Percentiles rank a stretch among this genome's conserved stretches.
These are phyloP conservation scores for Tulasnella sp. DNA, from an alignment of 768 basidiomycete genomes.

Conservation along the genomic window DNA sequence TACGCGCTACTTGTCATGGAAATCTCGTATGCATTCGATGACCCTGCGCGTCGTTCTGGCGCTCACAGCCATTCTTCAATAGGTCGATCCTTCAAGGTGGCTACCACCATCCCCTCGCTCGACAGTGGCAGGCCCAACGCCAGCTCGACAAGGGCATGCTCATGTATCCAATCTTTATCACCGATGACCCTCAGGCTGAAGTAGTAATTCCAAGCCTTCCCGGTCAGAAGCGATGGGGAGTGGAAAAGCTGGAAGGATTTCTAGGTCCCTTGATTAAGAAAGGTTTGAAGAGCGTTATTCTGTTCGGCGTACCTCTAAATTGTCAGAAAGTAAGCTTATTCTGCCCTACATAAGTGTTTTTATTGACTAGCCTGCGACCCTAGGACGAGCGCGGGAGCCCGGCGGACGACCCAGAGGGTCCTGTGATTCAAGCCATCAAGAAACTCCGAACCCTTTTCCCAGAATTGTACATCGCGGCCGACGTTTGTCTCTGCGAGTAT, in stretches of 20 bases:
- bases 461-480: slow-evolving; percentile 79
- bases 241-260: slow-evolving; percentile 88
- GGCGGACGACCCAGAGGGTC: slow-evolving; percentile 85
- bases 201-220: slow-evolving; percentile 74
- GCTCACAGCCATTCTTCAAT: not conserved
- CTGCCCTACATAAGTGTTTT: not conserved
- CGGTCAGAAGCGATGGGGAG: slow-evolving; percentile 88
- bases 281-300: slow-evolving; percentile 84
- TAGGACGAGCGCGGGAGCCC: slow-evolving; percentile 80
- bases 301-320: slow-evolving; percentile 88
- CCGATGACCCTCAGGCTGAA: slow-evolving; percentile 85
- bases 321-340: slow-evolving; percentile 58
- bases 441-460: slow-evolving; percentile 76
- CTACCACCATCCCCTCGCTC: slow-evolving; percentile 85
- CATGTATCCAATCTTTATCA: slow-evolving; percentile 99
- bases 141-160: slow-evolving; percentile 86
- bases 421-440: slow-evolving; percentile 89
- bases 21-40: slow-evolving; percentile 8
- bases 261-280: slow-evolving; percentile 82
- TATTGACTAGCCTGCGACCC: slow-evolving; percentile 13
- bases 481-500: slow-evolving; percentile 99
- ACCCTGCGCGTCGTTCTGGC: not conserved
- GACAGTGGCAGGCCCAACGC: slow-evolving; percentile 80
- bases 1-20: slow-evolving; percentile 13
- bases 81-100: slow-evolving; percentile 81